These are phyloP conservation scores for Lyophyllum shimeji DNA, from an alignment of 768 basidiomycete genomes.

Conservation along the genomic window DNA sequence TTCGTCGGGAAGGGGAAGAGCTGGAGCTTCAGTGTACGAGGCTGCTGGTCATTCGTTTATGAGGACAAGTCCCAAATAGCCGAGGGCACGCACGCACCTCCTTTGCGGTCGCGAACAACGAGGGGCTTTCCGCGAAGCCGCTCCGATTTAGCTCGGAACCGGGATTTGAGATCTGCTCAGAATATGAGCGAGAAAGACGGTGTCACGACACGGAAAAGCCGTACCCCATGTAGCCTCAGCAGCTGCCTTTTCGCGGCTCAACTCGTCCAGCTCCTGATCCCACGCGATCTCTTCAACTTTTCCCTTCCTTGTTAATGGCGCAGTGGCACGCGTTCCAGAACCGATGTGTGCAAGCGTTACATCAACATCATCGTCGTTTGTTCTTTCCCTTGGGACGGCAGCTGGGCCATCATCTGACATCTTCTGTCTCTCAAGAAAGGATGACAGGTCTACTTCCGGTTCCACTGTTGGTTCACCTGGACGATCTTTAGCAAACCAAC, in stretches of 20 bases:
- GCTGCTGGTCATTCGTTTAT: not conserved
- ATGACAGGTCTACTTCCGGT: conserved; percentile 71
- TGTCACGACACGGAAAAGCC: not conserved
- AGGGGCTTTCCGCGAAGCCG: conserved; percentile 39
- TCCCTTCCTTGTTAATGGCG: conserved; percentile 55
- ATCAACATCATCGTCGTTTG: conserved; percentile 63
- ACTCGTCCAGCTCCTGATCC: conserved; percentile 62
- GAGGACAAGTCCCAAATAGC: not conserved
- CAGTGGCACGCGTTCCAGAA: conserved; percentile 22
- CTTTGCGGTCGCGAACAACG: conserved; percentile 31
- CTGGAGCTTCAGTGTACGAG: conserved; percentile 19
- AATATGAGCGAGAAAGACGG: not conserved
- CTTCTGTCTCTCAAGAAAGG: conserved; percentile 65
- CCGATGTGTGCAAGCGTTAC: conserved; percentile 53
- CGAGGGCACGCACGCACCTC: conserved; percentile 27
- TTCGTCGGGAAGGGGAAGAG: conserved; percentile 25
- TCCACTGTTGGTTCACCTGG: conserved; percentile 68
- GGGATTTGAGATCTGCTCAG: conserved; percentile 52
- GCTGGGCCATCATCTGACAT: conserved; percentile 38
- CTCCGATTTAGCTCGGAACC: conserved; percentile 57
- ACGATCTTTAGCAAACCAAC: not conserved
- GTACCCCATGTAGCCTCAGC: conserved; percentile 79
- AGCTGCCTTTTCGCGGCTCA: conserved; percentile 67
- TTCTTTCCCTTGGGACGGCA: conserved; percentile 14
- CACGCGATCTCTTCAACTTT: conserved; percentile 65